A percentile compares a stretch with the other conserved stretches of the same genome.
These are phyloP conservation scores for Pyrus hybrid DNA, from an alignment of 331 rosid species.

Conservation along the genomic window DNA sequence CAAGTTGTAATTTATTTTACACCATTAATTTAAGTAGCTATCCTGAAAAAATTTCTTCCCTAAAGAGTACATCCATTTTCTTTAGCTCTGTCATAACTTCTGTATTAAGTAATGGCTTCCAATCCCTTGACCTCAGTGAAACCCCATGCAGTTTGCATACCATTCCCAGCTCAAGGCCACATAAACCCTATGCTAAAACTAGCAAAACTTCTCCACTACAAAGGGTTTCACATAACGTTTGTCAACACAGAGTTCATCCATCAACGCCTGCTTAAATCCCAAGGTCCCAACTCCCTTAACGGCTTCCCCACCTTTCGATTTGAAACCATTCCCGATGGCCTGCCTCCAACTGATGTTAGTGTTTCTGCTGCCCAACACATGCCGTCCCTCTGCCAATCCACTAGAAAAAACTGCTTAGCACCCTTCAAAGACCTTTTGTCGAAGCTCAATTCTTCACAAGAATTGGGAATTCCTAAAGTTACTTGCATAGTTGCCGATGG, in stretches of 20 bases:
- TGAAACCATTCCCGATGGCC: conserved; percentile 62
- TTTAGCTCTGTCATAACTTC: too few species aligned
- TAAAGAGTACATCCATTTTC: too few species aligned
- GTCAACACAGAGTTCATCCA: conserved; percentile 60
- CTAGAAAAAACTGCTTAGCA: background rate
- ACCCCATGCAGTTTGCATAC: conserved; percentile 67
- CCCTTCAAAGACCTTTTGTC: conserved; percentile 12
- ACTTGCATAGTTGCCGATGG: conserved; percentile 58
- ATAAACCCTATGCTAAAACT: conserved; percentile 64
- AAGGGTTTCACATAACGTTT: conserved; percentile 63
- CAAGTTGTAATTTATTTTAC: too few species aligned
- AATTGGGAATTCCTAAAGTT: conserved; percentile 12
- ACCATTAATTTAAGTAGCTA: too few species aligned
- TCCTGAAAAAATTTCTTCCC: too few species aligned
- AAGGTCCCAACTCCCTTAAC: conserved; percentile 42
- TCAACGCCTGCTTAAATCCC: conserved; percentile 51
- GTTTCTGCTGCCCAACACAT: conserved; percentile 12
- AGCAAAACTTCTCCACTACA: conserved; percentile 49
- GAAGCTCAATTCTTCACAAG: conserved; percentile 1
- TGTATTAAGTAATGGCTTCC: too few species aligned
- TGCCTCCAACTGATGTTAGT: conserved; percentile 16
- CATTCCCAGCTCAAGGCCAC: conserved; percentile 78
- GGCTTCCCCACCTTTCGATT: conserved; percentile 52
- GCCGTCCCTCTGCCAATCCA: conserved; percentile 14
- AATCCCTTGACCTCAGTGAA: background rate